A percentile compares a stretch with the other conserved stretches of the same genome.
These are phyloP conservation scores for Blastomyces percursus DNA, from an alignment of 2,329 filamentous ascomycete species.

Conservation along the genomic window DNA sequence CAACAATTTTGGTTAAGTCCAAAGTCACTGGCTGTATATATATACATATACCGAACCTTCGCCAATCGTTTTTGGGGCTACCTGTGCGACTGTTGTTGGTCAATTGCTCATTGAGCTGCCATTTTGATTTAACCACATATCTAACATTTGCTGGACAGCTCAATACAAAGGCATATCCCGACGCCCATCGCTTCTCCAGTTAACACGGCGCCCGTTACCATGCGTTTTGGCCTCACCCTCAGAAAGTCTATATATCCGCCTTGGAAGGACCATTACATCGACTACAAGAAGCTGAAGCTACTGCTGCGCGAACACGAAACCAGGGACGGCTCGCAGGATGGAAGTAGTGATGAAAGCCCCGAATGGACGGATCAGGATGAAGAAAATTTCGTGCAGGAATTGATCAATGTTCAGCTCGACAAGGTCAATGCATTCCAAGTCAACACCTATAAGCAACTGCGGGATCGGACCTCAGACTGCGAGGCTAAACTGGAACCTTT, in stretches of 20 bases:
- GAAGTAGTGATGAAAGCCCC: slow-evolving; percentile 44
- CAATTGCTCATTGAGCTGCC: background rate
- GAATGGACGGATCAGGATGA: slow-evolving; percentile 90
- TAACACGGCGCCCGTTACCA: slow-evolving; percentile 32
- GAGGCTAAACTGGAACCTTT: slow-evolving; percentile 54
- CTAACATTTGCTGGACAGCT: background rate
- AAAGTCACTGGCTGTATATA: background rate
- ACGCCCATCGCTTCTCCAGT: slow-evolving; percentile 5
- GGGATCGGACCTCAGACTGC: slow-evolving; percentile 64
- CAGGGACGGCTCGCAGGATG: slow-evolving; percentile 32
- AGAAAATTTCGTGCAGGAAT: slow-evolving; percentile 83
- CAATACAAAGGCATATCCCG: background rate
- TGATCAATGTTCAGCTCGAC: slow-evolving; percentile 87
- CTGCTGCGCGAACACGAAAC: slow-evolving; percentile 67
- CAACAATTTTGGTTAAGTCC: no score
- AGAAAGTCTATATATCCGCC: slow-evolving; percentile 67
- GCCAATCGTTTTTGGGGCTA: background rate
- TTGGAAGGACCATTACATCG: slow-evolving; percentile 91
- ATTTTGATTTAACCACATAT: background rate
- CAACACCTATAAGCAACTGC: slow-evolving; percentile 67
- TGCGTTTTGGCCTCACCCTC: slow-evolving; percentile 91
- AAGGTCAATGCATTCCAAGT: slow-evolving; percentile 88
- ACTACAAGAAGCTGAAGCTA: slow-evolving; percentile 86
- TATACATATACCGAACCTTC: background rate
- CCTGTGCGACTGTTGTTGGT: background rate